Percentiles rank a stretch among this genome's conserved stretches.
Conservation (phyloP, 140 eudicot genomes). For the Flaveria floridana region DNA sequence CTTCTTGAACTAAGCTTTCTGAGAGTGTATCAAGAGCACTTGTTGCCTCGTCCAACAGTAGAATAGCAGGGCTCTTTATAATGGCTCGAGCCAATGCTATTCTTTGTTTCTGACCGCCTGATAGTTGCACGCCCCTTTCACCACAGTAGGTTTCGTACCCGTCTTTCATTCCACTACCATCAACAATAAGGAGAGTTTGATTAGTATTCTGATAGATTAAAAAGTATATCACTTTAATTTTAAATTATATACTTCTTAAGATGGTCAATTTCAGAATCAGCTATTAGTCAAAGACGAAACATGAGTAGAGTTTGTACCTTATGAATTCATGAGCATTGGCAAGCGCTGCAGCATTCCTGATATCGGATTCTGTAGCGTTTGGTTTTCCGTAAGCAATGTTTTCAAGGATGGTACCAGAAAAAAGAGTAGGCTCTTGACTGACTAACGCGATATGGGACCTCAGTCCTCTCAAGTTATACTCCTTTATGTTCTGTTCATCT, state of each 20-base stretch:
- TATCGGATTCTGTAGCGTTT: slow-evolving; percentile 46
- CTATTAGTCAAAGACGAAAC: background rate
- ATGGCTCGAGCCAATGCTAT: slow-evolving; percentile 51
- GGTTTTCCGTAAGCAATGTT: slow-evolving; percentile 48
- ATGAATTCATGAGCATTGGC: slow-evolving; percentile 60
- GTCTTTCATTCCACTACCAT: slow-evolving; percentile 49
- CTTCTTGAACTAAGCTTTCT: slow-evolving; percentile 56
- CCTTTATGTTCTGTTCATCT: slow-evolving; percentile 46
- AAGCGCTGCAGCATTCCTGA: slow-evolving; percentile 45
- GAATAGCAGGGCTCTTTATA: slow-evolving; percentile 47
- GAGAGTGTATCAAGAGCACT: slow-evolving; percentile 52
- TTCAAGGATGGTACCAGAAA: slow-evolving; percentile 45
- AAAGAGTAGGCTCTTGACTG: slow-evolving; percentile 58
- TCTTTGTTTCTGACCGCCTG: slow-evolving; percentile 60
- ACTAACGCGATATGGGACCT: slow-evolving; percentile 48
- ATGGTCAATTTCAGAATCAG: background rate
- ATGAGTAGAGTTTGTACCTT: slow-evolving; percentile 29
- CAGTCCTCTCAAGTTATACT: slow-evolving; percentile 39
- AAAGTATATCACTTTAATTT: background rate
- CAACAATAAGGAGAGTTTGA: background rate
- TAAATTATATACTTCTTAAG: background rate
- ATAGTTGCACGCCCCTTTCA: slow-evolving; percentile 49
- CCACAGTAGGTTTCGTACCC: slow-evolving; percentile 57
- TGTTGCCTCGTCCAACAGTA: slow-evolving; percentile 50
- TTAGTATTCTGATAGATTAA: background rate